A percentile compares a stretch with the other conserved stretches of the same genome.
Conservation (phyloP, 345 rosid genomes). For the Cardamine occulta region DNA sequence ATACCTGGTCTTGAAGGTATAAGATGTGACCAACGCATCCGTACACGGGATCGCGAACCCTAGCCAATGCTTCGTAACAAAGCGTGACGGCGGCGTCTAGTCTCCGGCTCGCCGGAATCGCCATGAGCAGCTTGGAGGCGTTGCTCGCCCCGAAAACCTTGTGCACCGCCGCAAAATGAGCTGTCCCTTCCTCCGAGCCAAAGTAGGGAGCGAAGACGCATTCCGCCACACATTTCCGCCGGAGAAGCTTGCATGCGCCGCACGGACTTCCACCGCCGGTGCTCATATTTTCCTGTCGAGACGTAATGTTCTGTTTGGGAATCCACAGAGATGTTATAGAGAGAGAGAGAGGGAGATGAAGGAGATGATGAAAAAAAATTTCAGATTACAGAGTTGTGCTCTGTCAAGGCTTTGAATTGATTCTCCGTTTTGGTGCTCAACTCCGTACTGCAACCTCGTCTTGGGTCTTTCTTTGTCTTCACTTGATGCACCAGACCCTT, state of each 20-base stretch:
- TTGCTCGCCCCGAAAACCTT: slow-evolving; percentile 91
- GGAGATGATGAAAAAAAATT: too few species aligned
- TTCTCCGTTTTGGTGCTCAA: too few species aligned
- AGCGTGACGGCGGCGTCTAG: slow-evolving; percentile 75
- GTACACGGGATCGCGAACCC: slow-evolving; percentile 80
- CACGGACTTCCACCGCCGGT: slow-evolving; percentile 62
- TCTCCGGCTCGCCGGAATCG: slow-evolving; percentile 62
- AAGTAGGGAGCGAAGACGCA: slow-evolving; percentile 89
- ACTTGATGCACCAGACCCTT: too few species aligned
- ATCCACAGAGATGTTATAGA: too few species aligned
- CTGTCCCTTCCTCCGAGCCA: slow-evolving; percentile 75
- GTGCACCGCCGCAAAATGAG: slow-evolving; percentile 84
- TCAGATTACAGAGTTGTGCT: too few species aligned
- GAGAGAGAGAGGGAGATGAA: neutral
- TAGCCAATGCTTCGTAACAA: slow-evolving; percentile 80
- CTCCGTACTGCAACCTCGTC: too few species aligned
- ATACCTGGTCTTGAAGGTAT: slow-evolving; percentile 82
- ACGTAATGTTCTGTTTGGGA: slow-evolving; percentile 6
- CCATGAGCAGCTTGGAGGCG: slow-evolving; percentile 71
- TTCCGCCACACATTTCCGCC: slow-evolving; percentile 75
- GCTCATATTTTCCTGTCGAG: slow-evolving; percentile 42
- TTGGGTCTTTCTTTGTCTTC: too few species aligned
- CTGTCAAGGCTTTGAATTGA: too few species aligned
- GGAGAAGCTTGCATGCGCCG: slow-evolving; percentile 83
- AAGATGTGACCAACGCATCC: slow-evolving; percentile 82